Conservation (phyloP, 176 grass and related monocot genomes). For the Echinochloa phyllopogon region DNA sequence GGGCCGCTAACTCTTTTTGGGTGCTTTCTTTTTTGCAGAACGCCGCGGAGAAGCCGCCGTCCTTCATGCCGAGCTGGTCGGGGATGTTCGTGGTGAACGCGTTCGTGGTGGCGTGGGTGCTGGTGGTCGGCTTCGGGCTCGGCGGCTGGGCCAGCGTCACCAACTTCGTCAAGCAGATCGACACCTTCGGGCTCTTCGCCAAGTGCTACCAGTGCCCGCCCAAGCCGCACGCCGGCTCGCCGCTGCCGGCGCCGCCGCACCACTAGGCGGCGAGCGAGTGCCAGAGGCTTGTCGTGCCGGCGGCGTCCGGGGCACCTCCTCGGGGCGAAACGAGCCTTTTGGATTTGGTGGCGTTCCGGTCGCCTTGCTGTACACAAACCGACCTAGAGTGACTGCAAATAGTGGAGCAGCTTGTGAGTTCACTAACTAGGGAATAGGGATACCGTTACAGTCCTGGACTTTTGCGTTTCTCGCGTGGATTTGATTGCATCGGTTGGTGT, state of each 20-base stretch:
- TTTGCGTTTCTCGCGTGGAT: neutral
- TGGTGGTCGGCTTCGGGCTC: conserved; percentile 80
- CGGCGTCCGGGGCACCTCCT: neutral
- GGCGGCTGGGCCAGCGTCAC: conserved; percentile 78
- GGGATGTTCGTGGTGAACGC: conserved; percentile 72
- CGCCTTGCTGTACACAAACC: neutral
- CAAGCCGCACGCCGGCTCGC: conserved; percentile 15
- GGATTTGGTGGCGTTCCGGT: neutral
- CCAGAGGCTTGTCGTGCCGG: too few species aligned
- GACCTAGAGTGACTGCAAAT: neutral
- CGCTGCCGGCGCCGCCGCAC: conserved; percentile 26
- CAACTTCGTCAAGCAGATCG: conserved; percentile 79
- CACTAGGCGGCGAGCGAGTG: conserved; percentile 11
- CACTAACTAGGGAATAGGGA: neutral
- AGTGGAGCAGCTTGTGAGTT: conserved; percentile 12
- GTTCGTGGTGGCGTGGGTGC: conserved; percentile 78
- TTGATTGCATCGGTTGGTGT: neutral
- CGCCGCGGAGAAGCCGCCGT: conserved; percentile 77
- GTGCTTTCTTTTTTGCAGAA: conserved; percentile 47
- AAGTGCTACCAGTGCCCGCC: conserved; percentile 77
- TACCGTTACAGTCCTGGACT: neutral
- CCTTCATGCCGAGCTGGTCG: conserved; percentile 73
- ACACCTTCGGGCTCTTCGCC: conserved; percentile 85
- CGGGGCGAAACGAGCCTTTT: neutral
- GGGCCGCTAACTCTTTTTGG: neutral